These are phyloP conservation scores for Russula dissimulans DNA, from an alignment of 768 basidiomycete species.

Conservation along the genomic window DNA sequence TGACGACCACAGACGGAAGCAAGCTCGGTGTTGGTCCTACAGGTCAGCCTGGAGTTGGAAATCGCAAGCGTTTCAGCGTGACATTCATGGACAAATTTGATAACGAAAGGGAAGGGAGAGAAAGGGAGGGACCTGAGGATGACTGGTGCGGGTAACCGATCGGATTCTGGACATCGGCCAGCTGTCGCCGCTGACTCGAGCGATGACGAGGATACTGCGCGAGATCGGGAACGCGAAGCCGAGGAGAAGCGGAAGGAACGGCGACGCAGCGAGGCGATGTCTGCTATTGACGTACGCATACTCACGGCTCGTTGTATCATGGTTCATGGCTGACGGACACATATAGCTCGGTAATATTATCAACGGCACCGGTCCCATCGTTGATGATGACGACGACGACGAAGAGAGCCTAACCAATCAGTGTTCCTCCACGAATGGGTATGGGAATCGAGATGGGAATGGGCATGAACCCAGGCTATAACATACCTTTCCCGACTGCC, in stretches of 20 bases:
- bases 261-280: constrained; percentile 73
- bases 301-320: constrained; percentile 11
- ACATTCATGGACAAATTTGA: constrained; percentile 51
- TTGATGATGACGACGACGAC: constrained; percentile 21
- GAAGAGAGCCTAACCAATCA: constrained; percentile 23
- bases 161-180: neutral
- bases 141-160: constrained; percentile 5
- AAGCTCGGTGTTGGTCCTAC: constrained; percentile 33
- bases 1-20: constrained; percentile 74
- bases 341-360: too few species aligned
- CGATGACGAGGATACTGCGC: too few species aligned
- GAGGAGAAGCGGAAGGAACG: constrained; percentile 61
- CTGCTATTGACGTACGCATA: constrained; percentile 74
- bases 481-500: constrained; percentile 17
- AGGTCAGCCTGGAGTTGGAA: constrained; percentile 26
- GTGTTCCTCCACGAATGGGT: constrained; percentile 27
- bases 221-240: constrained; percentile 24
- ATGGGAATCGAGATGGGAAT: constrained; percentile 26
- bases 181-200: neutral
- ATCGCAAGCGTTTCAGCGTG: constrained; percentile 53
- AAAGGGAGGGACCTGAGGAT: constrained; percentile 23
- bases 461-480: neutral
- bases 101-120: constrained; percentile 21
- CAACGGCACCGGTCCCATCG: too few species aligned
- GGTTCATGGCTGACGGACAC: too few species aligned